These are phyloP conservation scores for Eucalyptus fibrosa DNA, from an alignment of 345 rosid genomes.

Conservation along the genomic window DNA sequence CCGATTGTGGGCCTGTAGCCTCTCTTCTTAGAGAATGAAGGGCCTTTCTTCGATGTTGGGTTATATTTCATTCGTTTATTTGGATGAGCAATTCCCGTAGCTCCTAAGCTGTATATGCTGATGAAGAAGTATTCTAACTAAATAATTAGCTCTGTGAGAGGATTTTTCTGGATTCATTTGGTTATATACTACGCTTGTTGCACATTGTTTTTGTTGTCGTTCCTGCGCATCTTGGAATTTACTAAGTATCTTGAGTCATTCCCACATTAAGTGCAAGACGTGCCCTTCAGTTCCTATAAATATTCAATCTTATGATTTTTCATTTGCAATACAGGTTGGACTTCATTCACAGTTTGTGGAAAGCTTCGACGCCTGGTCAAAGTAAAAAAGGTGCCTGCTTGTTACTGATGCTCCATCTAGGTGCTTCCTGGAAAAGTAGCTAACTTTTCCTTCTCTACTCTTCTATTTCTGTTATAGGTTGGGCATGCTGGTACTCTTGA, in stretches of 20 bases:
- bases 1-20: neutral
- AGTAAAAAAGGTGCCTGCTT: conserved; percentile 64
- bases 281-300: neutral
- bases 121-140: neutral
- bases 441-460: neutral
- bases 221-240: neutral
- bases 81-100: neutral
- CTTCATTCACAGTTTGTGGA: conserved; percentile 96
- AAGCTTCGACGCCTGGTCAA: conserved; percentile 83
- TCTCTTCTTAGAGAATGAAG: neutral
- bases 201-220: neutral
- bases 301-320: neutral
- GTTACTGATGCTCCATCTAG: neutral
- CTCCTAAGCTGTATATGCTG: neutral
- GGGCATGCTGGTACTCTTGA: conserved; percentile 99
- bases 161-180: neutral
- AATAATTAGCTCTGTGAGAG: neutral
- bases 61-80: neutral
- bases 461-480: conserved; percentile 32
- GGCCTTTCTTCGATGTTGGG: neutral
- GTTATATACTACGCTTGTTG: neutral
- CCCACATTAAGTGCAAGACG: neutral
- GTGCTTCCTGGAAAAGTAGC: neutral
- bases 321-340: conserved; percentile 54
- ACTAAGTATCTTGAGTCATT: neutral